A percentile compares a stretch with the other conserved stretches of the same genome.
These are phyloP conservation scores for Lasiodiplodia sp. DNA, from an alignment of 2,329 filamentous ascomycete species.

Conservation along the genomic window DNA sequence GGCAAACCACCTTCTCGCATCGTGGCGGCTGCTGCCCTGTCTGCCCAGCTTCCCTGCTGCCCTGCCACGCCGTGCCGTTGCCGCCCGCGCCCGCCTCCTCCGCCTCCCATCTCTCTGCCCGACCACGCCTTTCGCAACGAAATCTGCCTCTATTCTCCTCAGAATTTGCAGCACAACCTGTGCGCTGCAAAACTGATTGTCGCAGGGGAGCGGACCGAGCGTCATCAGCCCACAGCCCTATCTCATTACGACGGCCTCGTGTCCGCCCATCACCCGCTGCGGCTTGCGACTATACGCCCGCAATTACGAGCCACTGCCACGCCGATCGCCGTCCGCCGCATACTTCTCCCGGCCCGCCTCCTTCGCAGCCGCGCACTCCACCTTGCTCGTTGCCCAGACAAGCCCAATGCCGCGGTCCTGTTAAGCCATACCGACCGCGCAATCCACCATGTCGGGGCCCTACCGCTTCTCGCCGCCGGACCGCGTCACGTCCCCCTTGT, in stretches of 20 bases:
- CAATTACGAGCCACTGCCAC: conserved; percentile 17
- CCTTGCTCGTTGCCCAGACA: background rate
- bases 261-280: conserved; percentile 15
- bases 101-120: background rate
- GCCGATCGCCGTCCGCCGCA: conserved; percentile 1
- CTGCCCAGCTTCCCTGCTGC: conserved; percentile 12
- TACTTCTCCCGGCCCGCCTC: background rate
- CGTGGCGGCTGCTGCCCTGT: conserved; percentile 11
- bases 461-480: conserved; percentile 24
- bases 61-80: background rate
- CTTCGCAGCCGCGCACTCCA: background rate
- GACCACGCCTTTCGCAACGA: background rate
- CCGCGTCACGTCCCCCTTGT: conserved; percentile 33
- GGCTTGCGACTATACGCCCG: conserved; percentile 2
- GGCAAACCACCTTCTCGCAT: conserved; percentile 5
- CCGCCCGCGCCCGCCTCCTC: conserved; percentile 9
- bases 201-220: conserved; percentile 21
- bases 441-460: conserved; percentile 29
- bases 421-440: conserved; percentile 20
- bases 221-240: conserved; percentile 26
- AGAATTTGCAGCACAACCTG: background rate
- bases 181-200: background rate
- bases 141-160: background rate
- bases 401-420: conserved; percentile 23
- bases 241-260: conserved; percentile 12